phyloP scores from a whole-genome alignment of 495 filamentous ascomycete genomes.

The Bombardia bombarda region DNA sequence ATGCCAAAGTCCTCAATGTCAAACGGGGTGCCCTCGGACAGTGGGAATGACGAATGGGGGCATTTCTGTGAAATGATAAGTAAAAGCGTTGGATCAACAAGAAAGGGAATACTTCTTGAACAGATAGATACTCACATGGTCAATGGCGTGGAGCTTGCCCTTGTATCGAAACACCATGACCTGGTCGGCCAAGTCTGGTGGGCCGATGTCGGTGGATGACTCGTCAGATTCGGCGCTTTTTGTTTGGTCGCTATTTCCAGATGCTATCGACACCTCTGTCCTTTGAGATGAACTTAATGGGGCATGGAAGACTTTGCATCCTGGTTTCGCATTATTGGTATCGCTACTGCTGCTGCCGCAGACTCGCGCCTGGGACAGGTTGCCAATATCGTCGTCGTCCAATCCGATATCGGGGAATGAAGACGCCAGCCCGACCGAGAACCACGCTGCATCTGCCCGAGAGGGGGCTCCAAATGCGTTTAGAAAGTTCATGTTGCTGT shows the following conservation, averaged over 20 bases:
- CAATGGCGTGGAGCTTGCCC: conserved; percentile 50
- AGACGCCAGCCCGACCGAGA: conserved; percentile 39
- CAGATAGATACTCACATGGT: conserved; percentile 40
- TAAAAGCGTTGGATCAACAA: neutral
- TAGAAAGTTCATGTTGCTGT: conserved; percentile 1
- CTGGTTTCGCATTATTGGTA: conserved; percentile 19
- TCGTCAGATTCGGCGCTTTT: neutral
- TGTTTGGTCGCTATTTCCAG: neutral
- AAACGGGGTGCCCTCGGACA: conserved; percentile 47
- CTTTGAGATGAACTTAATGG: conserved; percentile 30
- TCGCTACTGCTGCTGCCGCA: conserved; percentile 4
- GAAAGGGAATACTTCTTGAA: neutral
- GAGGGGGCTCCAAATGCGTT: conserved; percentile 22
- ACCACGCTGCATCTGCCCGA: conserved; percentile 30
- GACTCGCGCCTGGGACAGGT: conserved; percentile 18
- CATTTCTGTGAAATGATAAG: conserved; percentile 38
- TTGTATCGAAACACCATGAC: conserved; percentile 51
- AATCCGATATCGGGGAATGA: conserved; percentile 41
- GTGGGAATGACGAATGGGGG: conserved; percentile 50
- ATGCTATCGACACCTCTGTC: conserved; percentile 27
- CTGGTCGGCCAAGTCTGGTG: conserved; percentile 39
- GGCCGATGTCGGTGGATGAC: conserved; percentile 7
- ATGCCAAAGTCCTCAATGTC: conserved; percentile 58
- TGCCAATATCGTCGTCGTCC: conserved; percentile 20
- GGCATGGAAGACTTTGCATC: conserved; percentile 50